phyloP scores from a whole-genome alignment of 371 early-diverging fungal species.

The Haplosporangium sp. region DNA sequence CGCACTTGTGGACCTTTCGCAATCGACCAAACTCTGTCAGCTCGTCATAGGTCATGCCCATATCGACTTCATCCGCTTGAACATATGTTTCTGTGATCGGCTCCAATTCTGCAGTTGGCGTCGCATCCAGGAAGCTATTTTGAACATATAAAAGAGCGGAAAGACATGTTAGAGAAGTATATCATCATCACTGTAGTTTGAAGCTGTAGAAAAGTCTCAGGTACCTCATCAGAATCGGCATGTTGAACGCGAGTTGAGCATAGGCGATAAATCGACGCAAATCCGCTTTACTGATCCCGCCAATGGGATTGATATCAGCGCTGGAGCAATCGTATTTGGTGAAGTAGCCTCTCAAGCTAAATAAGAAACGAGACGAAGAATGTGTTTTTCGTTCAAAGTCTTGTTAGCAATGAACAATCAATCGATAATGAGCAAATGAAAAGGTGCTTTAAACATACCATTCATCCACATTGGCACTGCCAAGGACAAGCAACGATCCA shows the following conservation, averaged over 20 bases:
- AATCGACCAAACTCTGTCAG: constrained; percentile 91
- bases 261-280: constrained; percentile 85
- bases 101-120: constrained; percentile 96
- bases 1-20: constrained; percentile 88
- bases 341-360: constrained; percentile 91
- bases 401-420: background rate
- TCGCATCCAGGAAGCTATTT: constrained; percentile 83
- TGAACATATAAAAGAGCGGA: constrained; percentile 4
- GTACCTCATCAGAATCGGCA: constrained; percentile 77
- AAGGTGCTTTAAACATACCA: constrained; percentile 57
- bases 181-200: background rate
- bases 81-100: constrained; percentile 83
- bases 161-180: background rate
- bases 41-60: constrained; percentile 98
- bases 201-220: background rate
- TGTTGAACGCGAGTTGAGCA: constrained; percentile 69
- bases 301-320: constrained; percentile 97
- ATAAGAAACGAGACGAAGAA: background rate
- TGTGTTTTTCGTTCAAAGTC: background rate
- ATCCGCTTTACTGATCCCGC: constrained; percentile 93
- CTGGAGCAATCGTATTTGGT: constrained; percentile 99
- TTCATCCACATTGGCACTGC: constrained; percentile 97
- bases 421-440: background rate
- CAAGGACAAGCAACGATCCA: constrained; percentile 90
- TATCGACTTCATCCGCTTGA: constrained; percentile 94